These are phyloP conservation scores for Backusella psychrophila DNA, from an alignment of 192 early-diverging fungal species.

Conservation along the genomic window DNA sequence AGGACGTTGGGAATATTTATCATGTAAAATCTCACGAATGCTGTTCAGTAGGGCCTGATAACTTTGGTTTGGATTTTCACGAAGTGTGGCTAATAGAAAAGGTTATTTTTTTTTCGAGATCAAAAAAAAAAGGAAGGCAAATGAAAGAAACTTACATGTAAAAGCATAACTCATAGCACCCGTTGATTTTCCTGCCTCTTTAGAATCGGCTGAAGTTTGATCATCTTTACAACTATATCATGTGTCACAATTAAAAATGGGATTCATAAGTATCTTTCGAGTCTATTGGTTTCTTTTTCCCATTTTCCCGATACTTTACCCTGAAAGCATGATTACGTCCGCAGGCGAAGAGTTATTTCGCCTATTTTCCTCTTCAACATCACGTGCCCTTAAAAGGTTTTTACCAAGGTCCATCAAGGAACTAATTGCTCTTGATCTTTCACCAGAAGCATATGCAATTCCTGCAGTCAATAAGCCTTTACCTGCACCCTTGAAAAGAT, in stretches of 20 bases:
- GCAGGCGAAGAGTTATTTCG: constrained; percentile 48
- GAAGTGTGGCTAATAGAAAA: constrained; percentile 36
- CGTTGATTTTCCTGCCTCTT: constrained; percentile 53
- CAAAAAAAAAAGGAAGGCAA: not conserved
- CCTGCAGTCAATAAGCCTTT: constrained; percentile 44
- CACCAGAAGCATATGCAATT: constrained; percentile 41
- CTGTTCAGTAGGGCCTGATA: constrained; percentile 73
- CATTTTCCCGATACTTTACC: constrained; percentile 36
- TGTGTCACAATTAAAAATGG: not conserved
- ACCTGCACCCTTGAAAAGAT: constrained; percentile 45
- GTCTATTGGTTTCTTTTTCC: not conserved
- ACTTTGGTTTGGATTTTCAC: constrained; percentile 56
- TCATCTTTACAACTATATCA: constrained; percentile 65
- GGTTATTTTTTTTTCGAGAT: not conserved
- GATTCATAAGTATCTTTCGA: not conserved
- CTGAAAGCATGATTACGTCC: constrained; percentile 80
- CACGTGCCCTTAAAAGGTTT: constrained; percentile 35
- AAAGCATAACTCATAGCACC: constrained; percentile 80
- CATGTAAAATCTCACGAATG: constrained; percentile 60
- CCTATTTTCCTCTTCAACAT: constrained; percentile 22
- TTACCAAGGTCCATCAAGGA: constrained; percentile 47
- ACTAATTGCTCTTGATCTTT: constrained; percentile 34
- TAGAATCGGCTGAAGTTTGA: constrained; percentile 78
- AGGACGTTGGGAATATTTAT: constrained; percentile 73
- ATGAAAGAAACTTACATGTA: constrained; percentile 39